These are phyloP conservation scores for Scleromitrula shiraiana DNA, from an alignment of 2,329 filamentous ascomycete genomes.

Conservation along the genomic window DNA sequence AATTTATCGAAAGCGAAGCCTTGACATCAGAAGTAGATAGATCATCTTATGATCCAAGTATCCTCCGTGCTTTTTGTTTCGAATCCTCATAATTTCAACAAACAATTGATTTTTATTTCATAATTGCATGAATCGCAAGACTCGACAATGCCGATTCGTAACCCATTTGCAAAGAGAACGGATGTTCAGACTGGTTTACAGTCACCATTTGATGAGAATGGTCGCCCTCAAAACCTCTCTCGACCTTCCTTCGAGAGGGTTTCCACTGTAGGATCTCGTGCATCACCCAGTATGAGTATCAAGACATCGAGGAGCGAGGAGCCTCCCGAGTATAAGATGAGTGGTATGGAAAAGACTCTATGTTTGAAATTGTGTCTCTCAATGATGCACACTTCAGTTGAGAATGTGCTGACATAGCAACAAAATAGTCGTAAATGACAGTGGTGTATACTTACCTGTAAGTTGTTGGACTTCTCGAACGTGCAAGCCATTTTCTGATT, in stretches of 20 bases:
- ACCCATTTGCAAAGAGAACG: slow-evolving; percentile 58
- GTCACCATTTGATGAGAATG: slow-evolving; percentile 42
- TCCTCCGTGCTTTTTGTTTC: neutral
- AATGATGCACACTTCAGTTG: no score
- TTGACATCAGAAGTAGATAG: neutral
- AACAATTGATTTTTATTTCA: slow-evolving; percentile 4
- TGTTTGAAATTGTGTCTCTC: no score
- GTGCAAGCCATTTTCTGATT: slow-evolving; percentile 23
- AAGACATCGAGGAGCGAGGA: slow-evolving; percentile 53
- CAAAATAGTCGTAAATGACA: slow-evolving; percentile 86
- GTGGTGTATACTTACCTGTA: slow-evolving; percentile 89
- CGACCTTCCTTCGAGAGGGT: slow-evolving; percentile 51
- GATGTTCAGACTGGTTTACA: slow-evolving; percentile 27
- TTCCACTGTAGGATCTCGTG: slow-evolving; percentile 54
- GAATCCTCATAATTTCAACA: neutral
- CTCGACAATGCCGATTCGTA: slow-evolving; percentile 37
- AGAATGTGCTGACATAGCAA: no score
- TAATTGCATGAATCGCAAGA: neutral
- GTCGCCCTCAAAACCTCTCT: slow-evolving; percentile 35
- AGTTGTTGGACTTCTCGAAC: slow-evolving; percentile 25
- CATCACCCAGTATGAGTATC: slow-evolving; percentile 54
- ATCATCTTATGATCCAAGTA: neutral
- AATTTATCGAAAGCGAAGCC: neutral
- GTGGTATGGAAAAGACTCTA: slow-evolving; percentile 63
- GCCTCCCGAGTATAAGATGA: slow-evolving; percentile 70